Evolutionary conservation across 805 yeast species (phyloP).

Genomic region (Helenozyma rhizophorensis): DNA sequence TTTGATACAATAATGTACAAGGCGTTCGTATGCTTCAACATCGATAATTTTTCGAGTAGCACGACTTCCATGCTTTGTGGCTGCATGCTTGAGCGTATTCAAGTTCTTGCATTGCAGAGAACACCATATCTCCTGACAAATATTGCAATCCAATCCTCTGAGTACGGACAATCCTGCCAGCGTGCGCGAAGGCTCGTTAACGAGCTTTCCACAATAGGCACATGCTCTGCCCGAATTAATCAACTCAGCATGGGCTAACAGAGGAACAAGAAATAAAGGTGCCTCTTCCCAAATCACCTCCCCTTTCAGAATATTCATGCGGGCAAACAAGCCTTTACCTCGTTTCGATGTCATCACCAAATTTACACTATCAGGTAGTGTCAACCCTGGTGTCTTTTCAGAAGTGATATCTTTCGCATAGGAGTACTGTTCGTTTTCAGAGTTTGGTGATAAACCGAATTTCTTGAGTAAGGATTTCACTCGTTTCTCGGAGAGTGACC

Average conservation of each 20-base stretch:
- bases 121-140: conserved; percentile 71
- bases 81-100: conserved; percentile 47
- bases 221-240: conserved; percentile 65
- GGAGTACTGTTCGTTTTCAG: conserved; percentile 36
- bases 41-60: conserved; percentile 35
- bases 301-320: conserved; percentile 42
- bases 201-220: conserved; percentile 61
- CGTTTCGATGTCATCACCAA: conserved; percentile 46
- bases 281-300: conserved; percentile 58
- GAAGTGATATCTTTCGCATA: conserved; percentile 55
- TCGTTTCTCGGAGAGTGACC: conserved; percentile 62
- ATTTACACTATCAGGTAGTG: conserved; percentile 40
- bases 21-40: conserved; percentile 47
- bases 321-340: conserved; percentile 62
- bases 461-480: conserved; percentile 50
- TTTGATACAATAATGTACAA: conserved; percentile 58
- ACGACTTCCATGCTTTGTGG: conserved; percentile 51
- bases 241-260: conserved; percentile 58
- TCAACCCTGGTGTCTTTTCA: conserved; percentile 41
- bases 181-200: conserved; percentile 26
- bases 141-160: conserved; percentile 59
- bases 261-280: conserved; percentile 60
- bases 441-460: conserved; percentile 45
- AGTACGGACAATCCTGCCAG: conserved; percentile 27
- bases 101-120: conserved; percentile 52